Base-by-base conservation (phyloP, 495 filamentous ascomycete species). In the Podospora pseudocomata region DNA sequence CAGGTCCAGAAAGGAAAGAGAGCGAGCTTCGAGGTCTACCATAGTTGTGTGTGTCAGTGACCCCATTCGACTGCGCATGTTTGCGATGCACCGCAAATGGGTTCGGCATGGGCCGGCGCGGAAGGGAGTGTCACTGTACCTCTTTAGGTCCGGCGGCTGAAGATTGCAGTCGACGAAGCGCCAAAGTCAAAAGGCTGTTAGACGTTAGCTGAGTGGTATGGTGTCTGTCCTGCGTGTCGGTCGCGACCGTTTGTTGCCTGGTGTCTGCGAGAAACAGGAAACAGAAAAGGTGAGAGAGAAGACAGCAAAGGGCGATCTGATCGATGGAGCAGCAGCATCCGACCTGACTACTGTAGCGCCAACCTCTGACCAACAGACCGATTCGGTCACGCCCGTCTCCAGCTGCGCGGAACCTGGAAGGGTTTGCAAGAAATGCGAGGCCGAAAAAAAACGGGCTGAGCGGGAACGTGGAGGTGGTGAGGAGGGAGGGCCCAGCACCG, bases 401-500 rank as follows among this genome's bases (percentile, higher is more conserved):
- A 20, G n/a, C 56, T 58, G 56, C 49, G 16, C 19, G 27, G 20
- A 16, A 20, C 9, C 18, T 60, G 28, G 30, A 32, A 32, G 30
- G 30, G 30, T 32, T 32, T 32, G 30, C 16, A 61, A 58, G 59
- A 32, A 32, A 60, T 58, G 44, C 30, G 32, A 59, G 28, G 32
- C 55, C 18, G n/a, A 65, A 63, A 61, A 64, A 69, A 54, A 67
- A 68, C 64, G 65, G 63, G 64, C 27, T 56, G 44, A 57, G 27
- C 49, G 57, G 60, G n/a, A 49, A 57, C 27, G 59, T 18, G 67
- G 53, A 60, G 57, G 63, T 65, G 64, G 67, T 65, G 55, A 58
- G 65, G 61, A 64, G 67, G 67, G 55, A 61, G 66, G 64, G 66
- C 66, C 64, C 68, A 49, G 39, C 60, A 16, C 68, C 57, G 67